Evolutionary conservation across 805 yeast genomes (phyloP).

Genomic region (Teunomyces atbi): DNA sequence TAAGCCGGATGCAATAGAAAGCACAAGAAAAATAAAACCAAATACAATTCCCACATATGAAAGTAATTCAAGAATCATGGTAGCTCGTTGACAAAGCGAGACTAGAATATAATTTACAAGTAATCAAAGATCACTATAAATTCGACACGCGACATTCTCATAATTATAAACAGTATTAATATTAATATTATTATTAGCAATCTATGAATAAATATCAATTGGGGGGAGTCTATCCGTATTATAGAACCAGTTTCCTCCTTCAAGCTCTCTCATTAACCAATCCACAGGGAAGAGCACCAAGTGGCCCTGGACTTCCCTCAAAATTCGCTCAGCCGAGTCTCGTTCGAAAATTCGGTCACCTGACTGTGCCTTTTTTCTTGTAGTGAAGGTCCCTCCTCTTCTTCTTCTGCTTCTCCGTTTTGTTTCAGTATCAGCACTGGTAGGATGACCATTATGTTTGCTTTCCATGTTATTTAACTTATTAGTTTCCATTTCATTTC

Average conservation of each 20-base stretch:
- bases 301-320: slow-evolving; percentile 78
- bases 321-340: slow-evolving; percentile 70
- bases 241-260: slow-evolving; percentile 92
- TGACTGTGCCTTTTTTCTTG: slow-evolving; percentile 31
- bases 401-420: slow-evolving; percentile 23
- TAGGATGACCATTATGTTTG: background rate
- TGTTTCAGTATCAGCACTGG: background rate
- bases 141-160: slow-evolving; percentile 1
- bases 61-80: slow-evolving; percentile 39
- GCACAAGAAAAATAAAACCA: slow-evolving; percentile 41
- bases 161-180: background rate
- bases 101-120: too few species aligned
- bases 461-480: background rate
- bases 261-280: slow-evolving; percentile 86
- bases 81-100: too few species aligned
- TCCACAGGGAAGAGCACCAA: slow-evolving; percentile 88
- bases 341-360: slow-evolving; percentile 62
- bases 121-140: background rate
- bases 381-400: slow-evolving; percentile 37
- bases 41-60: slow-evolving; percentile 37
- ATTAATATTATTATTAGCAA: slow-evolving; percentile 3
- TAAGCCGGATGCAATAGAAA: slow-evolving; percentile 80
- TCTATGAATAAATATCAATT: slow-evolving; percentile 68
- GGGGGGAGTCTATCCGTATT: slow-evolving; percentile 94
- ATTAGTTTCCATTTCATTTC: background rate